Evolutionary conservation across 306 rosid genomes (phyloP).

Genomic region (Citrullus colocynthis): DNA sequence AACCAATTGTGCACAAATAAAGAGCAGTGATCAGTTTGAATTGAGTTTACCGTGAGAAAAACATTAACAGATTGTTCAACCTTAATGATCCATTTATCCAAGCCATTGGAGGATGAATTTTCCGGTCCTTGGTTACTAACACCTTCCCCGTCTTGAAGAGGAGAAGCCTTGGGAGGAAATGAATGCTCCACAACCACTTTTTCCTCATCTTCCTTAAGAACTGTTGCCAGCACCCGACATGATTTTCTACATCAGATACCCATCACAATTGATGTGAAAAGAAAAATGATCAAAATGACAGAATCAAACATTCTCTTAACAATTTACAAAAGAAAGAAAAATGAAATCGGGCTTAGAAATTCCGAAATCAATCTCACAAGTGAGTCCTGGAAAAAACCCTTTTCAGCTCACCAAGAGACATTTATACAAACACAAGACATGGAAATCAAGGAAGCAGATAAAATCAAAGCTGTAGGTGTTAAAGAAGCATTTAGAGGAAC

Average conservation of each 20-base stretch:
- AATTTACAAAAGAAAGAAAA: neutral
- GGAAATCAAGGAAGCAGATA: neutral
- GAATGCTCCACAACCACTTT: conserved; percentile 44
- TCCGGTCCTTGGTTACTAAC: conserved; percentile 7
- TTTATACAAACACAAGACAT: neutral
- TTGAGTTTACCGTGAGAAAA: conserved; percentile 58
- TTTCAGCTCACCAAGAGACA: neutral
- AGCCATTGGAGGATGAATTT: conserved; percentile 25
- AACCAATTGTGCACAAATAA: neutral
- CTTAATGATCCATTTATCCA: conserved; percentile 51
- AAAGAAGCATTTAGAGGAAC: neutral
- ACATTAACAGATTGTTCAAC: conserved; percentile 67
- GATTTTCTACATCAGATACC: conserved; percentile 20
- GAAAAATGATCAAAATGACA: neutral
- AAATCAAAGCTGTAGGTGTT: neutral
- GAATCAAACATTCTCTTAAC: neutral
- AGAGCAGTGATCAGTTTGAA: neutral
- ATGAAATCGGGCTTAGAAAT: neutral
- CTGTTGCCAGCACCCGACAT: conserved; percentile 33
- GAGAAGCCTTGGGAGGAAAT: conserved; percentile 35
- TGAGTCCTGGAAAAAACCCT: neutral
- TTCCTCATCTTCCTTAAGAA: conserved; percentile 54
- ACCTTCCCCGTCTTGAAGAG: conserved; percentile 17
- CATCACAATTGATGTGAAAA: neutral
- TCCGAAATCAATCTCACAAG: neutral